Evolutionary conservation across 1,284 basidiomycete genomes (phyloP), one percentile per base, ranked within the genome.

Genomic region (Pyrrhoderma lamaoense): DNA sequence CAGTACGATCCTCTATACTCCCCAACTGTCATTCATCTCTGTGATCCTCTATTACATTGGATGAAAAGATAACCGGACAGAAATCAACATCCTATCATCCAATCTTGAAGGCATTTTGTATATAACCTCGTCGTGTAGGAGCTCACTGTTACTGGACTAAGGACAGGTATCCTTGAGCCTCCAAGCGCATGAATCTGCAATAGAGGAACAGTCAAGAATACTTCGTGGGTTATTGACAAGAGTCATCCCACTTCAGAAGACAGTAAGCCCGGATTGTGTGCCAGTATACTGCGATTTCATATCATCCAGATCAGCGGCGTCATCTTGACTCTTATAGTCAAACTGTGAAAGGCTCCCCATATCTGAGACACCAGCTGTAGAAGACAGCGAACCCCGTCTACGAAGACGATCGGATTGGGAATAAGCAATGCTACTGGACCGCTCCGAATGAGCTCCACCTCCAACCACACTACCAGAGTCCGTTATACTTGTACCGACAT

Each of bases 261-360:
- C 88, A 40, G 89, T 91, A 55, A 91, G 76, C 45, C 88, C 88
- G 43, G 81, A 79, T 64, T 89, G 87, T 11, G 86, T 89, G 40
- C 83, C 85, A 11, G 84, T 73, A 65, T 90, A 90, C 66, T 90
- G 87, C 52, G 80, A 84, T 70, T 88, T 88, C 75, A 89, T 79
- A 64, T 90, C 88, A 63, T 90, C 87, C 61, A 81, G 62, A 62
- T 90, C 87, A 23, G 70, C 76, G 38, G 75, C 74, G 55, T 85
- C 88, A 58, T 89, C 87, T 64, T 89, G 85, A 61, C 85, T 89
- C 78, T 90, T 90, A 70, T 91, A 90, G 63, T 90, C 88, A 59
- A 85, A 89, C 60, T 77, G 77, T 39, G 82, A 85, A 51, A 86
- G 63, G 63, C 85, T 87, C 42, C 85, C 87, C 61, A 85, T 68